phyloP scores from a whole-genome alignment of 2,329 filamentous ascomycete genomes.

The Botrytis sinoallii region DNA sequence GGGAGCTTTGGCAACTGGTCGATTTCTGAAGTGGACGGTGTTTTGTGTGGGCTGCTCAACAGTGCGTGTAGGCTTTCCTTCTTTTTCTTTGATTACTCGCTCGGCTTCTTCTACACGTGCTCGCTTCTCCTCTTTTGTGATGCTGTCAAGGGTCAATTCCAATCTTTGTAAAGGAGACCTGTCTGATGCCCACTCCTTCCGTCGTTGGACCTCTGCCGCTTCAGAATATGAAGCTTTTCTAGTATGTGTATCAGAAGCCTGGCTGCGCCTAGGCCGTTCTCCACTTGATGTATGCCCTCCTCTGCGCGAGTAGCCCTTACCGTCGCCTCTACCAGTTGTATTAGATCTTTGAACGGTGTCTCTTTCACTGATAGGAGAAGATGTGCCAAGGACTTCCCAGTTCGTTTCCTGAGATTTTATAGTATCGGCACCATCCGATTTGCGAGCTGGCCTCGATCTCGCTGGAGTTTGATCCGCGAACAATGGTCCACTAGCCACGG shows the following conservation, averaged over 20 bases:
- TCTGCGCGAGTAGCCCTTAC: constrained; percentile 25
- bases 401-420: constrained; percentile 28
- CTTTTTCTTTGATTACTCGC: constrained; percentile 55
- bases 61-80: constrained; percentile 41
- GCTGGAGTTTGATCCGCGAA: constrained; percentile 37
- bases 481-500: constrained; percentile 42
- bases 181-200: constrained; percentile 69
- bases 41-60: constrained; percentile 32
- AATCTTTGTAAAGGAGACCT: constrained; percentile 90
- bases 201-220: constrained; percentile 37
- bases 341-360: constrained; percentile 2
- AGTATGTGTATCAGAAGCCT: constrained; percentile 22
- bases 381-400: constrained; percentile 22
- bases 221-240: constrained; percentile 41
- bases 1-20: constrained; percentile 31
- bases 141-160: constrained; percentile 84
- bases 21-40: constrained; percentile 36
- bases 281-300: constrained; percentile 23
- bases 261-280: constrained; percentile 25
- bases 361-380: constrained; percentile 20
- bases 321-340: constrained; percentile 25
- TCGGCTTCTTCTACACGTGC: constrained; percentile 82
- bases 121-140: constrained; percentile 94
- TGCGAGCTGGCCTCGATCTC: constrained; percentile 34
- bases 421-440: constrained; percentile 32